A percentile compares a stretch with the other conserved stretches of the same genome.
Conservation (phyloP, 345 rosid species). For the Citrus unshiu region DNA sequence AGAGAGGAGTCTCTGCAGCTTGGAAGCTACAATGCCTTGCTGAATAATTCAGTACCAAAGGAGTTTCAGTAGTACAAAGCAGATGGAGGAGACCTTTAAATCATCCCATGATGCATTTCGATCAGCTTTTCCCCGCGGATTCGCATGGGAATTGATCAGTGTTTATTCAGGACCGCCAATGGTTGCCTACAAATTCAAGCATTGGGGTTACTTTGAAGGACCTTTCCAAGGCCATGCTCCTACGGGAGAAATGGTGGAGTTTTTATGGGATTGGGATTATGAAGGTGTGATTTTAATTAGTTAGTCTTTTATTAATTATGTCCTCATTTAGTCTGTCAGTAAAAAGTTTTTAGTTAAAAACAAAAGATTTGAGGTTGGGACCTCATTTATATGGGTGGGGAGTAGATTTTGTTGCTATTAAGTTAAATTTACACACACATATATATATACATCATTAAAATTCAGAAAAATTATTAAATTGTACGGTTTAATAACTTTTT, state of each 20-base stretch:
- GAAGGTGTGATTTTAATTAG: slow-evolving; percentile 33
- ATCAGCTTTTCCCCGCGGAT: slow-evolving; percentile 69
- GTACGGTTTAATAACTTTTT: too few relatives aligned
- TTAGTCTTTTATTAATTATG: too few relatives aligned
- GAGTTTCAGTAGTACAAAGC: slow-evolving; percentile 60
- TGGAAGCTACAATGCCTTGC: slow-evolving; percentile 70
- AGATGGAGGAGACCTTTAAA: slow-evolving; percentile 59
- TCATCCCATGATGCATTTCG: slow-evolving; percentile 66
- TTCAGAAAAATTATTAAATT: too few relatives aligned
- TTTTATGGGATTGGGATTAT: slow-evolving; percentile 63
- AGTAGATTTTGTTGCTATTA: too few relatives aligned
- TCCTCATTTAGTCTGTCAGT: too few relatives aligned
- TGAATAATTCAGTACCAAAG: slow-evolving; percentile 53
- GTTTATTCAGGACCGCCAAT: slow-evolving; percentile 76
- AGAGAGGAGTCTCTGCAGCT: slow-evolving; percentile 57
- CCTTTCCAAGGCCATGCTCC: slow-evolving; percentile 67
- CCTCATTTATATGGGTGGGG: too few relatives aligned
- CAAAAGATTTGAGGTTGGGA: too few relatives aligned
- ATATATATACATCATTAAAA: too few relatives aligned
- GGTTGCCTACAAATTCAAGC: slow-evolving; percentile 75
- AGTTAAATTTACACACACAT: too few relatives aligned
- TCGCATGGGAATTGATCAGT: slow-evolving; percentile 62
- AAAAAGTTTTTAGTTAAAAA: too few relatives aligned
- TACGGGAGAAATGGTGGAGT: slow-evolving; percentile 56
- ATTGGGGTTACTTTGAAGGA: slow-evolving; percentile 81